phyloP scores from a whole-genome alignment of 1,139 yeast genomes.

The Groenewaldozyma auringiensis region DNA sequence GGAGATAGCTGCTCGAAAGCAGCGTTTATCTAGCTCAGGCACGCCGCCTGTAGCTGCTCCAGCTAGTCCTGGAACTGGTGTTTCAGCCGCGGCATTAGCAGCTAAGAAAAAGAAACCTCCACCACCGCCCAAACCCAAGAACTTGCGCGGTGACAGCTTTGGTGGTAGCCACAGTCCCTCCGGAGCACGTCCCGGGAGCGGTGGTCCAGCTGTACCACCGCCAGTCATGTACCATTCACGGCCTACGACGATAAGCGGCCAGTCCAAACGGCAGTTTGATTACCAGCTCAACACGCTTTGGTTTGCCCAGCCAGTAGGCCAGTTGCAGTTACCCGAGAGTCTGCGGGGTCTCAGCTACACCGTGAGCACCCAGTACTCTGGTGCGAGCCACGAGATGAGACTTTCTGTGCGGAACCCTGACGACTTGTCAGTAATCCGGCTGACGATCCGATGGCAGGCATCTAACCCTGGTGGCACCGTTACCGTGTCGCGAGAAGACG shows the following conservation, averaged over 20 bases:
- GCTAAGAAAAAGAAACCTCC: slow-evolving; percentile 2
- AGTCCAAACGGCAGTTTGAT: slow-evolving; percentile 17
- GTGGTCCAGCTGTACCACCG: slow-evolving; percentile 16
- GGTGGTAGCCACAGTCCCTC: not conserved
- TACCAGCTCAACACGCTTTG: slow-evolving; percentile 22
- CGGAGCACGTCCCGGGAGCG: not conserved
- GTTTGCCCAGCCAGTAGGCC: slow-evolving; percentile 21
- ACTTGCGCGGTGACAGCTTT: not conserved
- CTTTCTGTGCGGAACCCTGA: slow-evolving; percentile 35
- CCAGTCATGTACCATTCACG: slow-evolving; percentile 25
- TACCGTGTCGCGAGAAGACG: slow-evolving; percentile 33
- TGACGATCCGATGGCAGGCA: slow-evolving; percentile 42
- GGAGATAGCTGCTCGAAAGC: slow-evolving; percentile 23
- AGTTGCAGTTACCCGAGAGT: slow-evolving; percentile 22
- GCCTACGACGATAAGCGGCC: slow-evolving; percentile 18
- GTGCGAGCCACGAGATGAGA: slow-evolving; percentile 17
- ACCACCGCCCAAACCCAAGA: slow-evolving; percentile 7
- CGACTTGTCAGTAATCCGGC: slow-evolving; percentile 45
- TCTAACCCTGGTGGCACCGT: slow-evolving; percentile 26
- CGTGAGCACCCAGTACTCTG: slow-evolving; percentile 13
- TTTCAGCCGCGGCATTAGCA: slow-evolving; percentile 5
- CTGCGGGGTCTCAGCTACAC: slow-evolving; percentile 21
- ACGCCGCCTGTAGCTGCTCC: slow-evolving; percentile 6
- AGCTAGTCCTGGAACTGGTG: slow-evolving; percentile 5
- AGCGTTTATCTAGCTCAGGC: slow-evolving; percentile 3